A percentile compares a stretch with the other conserved stretches of the same genome.
Conservation (phyloP, 2,329 filamentous ascomycete species). For the Sclerotiophoma versabilis region DNA sequence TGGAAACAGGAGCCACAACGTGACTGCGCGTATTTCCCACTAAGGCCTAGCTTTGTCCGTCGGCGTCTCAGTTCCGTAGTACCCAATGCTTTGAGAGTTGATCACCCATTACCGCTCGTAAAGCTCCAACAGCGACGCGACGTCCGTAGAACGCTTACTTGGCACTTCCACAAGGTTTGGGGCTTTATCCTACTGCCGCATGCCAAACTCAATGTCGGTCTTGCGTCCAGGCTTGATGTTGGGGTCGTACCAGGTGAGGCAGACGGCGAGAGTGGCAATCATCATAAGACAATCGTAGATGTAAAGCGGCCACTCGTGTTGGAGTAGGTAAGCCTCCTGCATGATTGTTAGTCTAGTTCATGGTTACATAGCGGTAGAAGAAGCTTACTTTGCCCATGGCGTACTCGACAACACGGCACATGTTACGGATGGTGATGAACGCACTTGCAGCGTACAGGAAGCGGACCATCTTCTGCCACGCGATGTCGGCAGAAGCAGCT, state of each 20-base stretch:
- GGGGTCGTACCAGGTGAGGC: conserved; percentile 36
- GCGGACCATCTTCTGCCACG: conserved; percentile 46
- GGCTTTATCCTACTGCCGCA: conserved; percentile 18
- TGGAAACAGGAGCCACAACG: neutral
- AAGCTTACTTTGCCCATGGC: conserved; percentile 33
- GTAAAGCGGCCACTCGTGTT: conserved; percentile 38
- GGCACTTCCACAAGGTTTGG: neutral
- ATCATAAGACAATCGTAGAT: conserved; percentile 40
- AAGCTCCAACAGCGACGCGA: conserved; percentile 15
- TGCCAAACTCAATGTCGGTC: conserved; percentile 29
- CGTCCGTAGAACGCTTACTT: conserved; percentile 1
- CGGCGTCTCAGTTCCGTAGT: too few relatives aligned
- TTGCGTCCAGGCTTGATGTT: conserved; percentile 33
- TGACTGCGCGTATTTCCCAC: too few relatives aligned
- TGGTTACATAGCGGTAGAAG: neutral
- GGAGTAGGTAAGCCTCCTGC: conserved; percentile 35
- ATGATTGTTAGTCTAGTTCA: conserved; percentile 8
- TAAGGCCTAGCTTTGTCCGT: too few relatives aligned
- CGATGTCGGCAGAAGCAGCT: conserved; percentile 29
- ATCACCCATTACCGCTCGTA: conserved; percentile 4
- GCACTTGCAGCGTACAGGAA: conserved; percentile 50
- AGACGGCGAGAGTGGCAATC: conserved; percentile 32
- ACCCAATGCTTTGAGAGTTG: too few relatives aligned
- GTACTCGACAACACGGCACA: conserved; percentile 60
- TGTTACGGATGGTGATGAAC: conserved; percentile 56